phyloP scores from a whole-genome alignment of 2,329 filamentous ascomycete genomes.

The Chaetothyriales sp. region DNA sequence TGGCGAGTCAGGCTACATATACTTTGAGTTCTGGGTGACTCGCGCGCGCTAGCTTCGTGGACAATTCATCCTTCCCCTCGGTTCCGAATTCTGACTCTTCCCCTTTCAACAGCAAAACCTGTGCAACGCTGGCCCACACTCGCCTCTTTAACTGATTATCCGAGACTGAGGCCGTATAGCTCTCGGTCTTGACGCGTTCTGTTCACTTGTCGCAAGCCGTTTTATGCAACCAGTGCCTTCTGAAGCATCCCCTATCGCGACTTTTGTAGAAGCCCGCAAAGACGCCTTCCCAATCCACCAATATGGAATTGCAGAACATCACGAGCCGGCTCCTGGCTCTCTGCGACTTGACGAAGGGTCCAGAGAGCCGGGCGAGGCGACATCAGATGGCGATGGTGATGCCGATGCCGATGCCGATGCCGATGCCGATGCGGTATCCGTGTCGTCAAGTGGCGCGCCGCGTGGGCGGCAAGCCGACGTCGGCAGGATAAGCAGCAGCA shows the following conservation, averaged over 20 bases:
- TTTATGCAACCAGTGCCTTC: conserved; percentile 54
- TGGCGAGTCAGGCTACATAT: neutral
- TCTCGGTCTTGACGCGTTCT: conserved; percentile 40
- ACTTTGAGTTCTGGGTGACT: neutral
- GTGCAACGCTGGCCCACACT: neutral
- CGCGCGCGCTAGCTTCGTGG: neutral
- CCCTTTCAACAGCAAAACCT: neutral
- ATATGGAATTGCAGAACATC: conserved; percentile 43
- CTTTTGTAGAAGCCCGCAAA: conserved; percentile 26
- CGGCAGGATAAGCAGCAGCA: conserved; percentile 21
- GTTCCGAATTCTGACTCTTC: neutral
- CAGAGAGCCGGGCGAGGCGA: conserved; percentile 21
- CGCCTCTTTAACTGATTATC: conserved; percentile 4
- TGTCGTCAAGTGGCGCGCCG: conserved; percentile 16
- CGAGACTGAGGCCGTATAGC: conserved; percentile 39
- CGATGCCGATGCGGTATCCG: conserved; percentile 17
- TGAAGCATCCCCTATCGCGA: conserved; percentile 35
- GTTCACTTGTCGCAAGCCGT: conserved; percentile 28
- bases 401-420: conserved; percentile 18
- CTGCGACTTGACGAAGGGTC: conserved; percentile 27
- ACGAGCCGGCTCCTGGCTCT: conserved; percentile 27
- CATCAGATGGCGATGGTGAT: conserved; percentile 17
- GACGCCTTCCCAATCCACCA: conserved; percentile 31
- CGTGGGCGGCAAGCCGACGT: conserved; percentile 14
- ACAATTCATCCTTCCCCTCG: neutral